Base-by-base conservation (phyloP, 2,329 filamentous ascomycete species). In the Clarireedia hainanense region DNA sequence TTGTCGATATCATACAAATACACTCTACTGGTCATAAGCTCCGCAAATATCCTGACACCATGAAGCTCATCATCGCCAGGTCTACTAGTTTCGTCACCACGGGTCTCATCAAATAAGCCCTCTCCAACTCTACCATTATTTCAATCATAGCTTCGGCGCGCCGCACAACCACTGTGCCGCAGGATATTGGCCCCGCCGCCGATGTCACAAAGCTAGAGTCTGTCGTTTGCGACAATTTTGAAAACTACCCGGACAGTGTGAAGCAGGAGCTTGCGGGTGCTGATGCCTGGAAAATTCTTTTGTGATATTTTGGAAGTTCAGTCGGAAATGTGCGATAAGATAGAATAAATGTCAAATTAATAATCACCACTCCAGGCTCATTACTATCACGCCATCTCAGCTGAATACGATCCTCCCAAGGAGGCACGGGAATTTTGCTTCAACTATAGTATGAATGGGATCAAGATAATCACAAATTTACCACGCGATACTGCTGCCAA, bases 341-440 rank as follows among this genome's bases (percentile, higher is more conserved):
- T 34, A 12, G 10, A 34, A 9, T 5, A 34, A 12, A 12, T 34
- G 10, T 20, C 20, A 20, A 20, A 20, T 20, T 34, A 34, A 12
- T 34, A 12, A 34, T 12, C 9, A 34, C 7, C 12, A 12, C 30
- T 34, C 58, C 20, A 67, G 73, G 73, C 70, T 70, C 12, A 68
- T 79, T 17, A 74, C 72, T 3, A 64, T 78, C 9, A 76, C 72
- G 0, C 76, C 72, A 0, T 60, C 58, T 3, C 71, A 73, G 47
- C 57, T 65, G 0, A 67, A 58, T 10, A 51, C 55, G 0, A 63
- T 69, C 60, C 65, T 0, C 71, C 65, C 57, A 70, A 73, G 0
- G 67, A 74, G 15, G 70, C 73, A 0, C 64, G 67, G 17, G 70
- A 69, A 27, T 65, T 78, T 1, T 79, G 73, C 57, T 68, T 71